Evolutionary conservation across 176 grass and related monocot genomes (phyloP).

Genomic region (Poa pratensis): DNA sequence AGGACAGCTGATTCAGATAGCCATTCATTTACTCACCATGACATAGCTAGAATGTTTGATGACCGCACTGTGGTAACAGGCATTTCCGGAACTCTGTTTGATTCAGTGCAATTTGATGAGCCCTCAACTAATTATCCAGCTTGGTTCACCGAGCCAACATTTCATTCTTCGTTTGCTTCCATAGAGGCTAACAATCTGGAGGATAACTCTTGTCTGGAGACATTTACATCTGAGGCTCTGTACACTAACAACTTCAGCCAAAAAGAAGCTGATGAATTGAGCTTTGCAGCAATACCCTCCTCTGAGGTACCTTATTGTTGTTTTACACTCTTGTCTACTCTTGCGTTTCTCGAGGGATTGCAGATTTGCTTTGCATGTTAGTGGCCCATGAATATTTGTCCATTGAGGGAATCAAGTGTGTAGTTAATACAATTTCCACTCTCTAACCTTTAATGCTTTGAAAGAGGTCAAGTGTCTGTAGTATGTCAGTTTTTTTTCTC

Average conservation of each 20-base stretch:
- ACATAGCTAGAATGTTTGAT: slow-evolving; percentile 64
- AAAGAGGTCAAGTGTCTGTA: neutral
- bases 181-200: slow-evolving; percentile 52
- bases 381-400: neutral
- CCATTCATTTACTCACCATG: slow-evolving; percentile 60
- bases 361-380: slow-evolving; percentile 19
- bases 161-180: slow-evolving; percentile 63
- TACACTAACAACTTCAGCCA: slow-evolving; percentile 65
- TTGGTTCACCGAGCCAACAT: slow-evolving; percentile 41
- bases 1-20: slow-evolving; percentile 50
- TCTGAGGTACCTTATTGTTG: slow-evolving; percentile 65
- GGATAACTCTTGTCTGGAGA: slow-evolving; percentile 50
- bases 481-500: neutral
- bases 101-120: slow-evolving; percentile 64
- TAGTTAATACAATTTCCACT: neutral
- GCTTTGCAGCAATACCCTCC: slow-evolving; percentile 49
- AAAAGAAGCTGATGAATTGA: slow-evolving; percentile 54
- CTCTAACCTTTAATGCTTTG: neutral
- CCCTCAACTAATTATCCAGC: slow-evolving; percentile 45
- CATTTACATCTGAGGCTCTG: slow-evolving; percentile 57
- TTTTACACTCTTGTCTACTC: neutral
- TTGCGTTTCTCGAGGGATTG: neutral
- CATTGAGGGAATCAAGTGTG: neutral
- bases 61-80: slow-evolving; percentile 55
- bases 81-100: slow-evolving; percentile 51